Percentiles rank a stretch among this genome's conserved stretches.
These are phyloP conservation scores for Trichoderma sp. DNA, from an alignment of 2,329 filamentous ascomycete species.

Conservation along the genomic window DNA sequence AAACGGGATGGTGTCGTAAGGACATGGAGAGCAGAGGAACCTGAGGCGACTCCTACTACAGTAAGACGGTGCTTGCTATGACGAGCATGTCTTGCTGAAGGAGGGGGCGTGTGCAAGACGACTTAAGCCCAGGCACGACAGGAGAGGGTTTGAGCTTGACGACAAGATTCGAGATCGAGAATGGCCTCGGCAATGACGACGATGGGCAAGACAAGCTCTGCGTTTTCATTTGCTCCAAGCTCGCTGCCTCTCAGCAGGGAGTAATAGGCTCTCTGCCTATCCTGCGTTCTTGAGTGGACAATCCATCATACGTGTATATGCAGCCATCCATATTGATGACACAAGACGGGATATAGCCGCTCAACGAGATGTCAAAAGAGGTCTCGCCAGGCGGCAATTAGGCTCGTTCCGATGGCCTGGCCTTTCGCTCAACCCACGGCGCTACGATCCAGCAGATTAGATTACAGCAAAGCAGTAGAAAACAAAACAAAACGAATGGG, in stretches of 20 bases:
- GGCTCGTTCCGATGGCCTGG: not conserved
- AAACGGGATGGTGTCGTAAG: not conserved
- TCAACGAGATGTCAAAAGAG: not conserved
- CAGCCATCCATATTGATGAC: not conserved
- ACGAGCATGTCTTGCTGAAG: not conserved
- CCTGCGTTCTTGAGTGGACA: not conserved
- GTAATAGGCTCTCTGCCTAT: not conserved
- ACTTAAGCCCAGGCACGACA: not conserved
- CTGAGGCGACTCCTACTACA: not conserved
- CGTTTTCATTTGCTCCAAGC: not conserved
- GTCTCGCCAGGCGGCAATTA: not conserved
- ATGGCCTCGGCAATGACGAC: constrained; percentile 38
- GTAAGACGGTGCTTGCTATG: not conserved
- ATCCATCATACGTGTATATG: not conserved
- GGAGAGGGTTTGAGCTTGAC: not conserved
- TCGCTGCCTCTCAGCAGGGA: not conserved
- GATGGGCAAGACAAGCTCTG: not conserved
- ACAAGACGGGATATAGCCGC: constrained; percentile 6
- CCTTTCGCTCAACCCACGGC: not conserved
- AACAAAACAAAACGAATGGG: not conserved
- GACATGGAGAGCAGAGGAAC: not conserved
- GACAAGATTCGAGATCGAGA: constrained; percentile 1
- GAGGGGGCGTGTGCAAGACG: constrained; percentile 11
- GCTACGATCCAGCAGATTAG: not conserved
- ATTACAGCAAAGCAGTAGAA: not conserved